phyloP scores from a whole-genome alignment of 257 asterid species.

The Oldenlandia corymbosa region DNA sequence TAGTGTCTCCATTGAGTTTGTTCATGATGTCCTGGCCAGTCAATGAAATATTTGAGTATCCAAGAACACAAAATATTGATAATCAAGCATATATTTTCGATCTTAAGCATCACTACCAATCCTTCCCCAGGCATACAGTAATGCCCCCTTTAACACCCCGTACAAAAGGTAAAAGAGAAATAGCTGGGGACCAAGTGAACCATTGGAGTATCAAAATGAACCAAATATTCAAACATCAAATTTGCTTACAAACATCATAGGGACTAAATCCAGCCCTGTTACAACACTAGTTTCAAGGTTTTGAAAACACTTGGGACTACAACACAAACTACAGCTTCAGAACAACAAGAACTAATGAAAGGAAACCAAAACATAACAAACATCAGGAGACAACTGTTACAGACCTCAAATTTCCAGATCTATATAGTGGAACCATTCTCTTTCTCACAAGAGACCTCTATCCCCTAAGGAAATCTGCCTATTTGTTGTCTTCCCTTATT shows the following conservation, averaged over 20 bases:
- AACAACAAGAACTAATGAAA: not conserved
- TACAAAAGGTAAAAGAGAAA: not conserved
- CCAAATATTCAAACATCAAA: not conserved
- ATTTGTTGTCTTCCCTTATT: not conserved
- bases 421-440: not conserved
- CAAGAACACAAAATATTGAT: not conserved
- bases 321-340: not conserved
- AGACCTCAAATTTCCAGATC: conserved; percentile 2
- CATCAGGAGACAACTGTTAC: conserved; percentile 3
- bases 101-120: not conserved
- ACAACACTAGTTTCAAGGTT: not conserved
- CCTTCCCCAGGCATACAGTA: no score
- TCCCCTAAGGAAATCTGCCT: not conserved
- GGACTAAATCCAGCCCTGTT: not conserved
- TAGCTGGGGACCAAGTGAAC: not conserved
- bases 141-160: not conserved
- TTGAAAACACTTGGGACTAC: not conserved
- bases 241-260: not conserved
- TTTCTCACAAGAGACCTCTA: not conserved
- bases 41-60: not conserved
- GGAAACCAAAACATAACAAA: not conserved
- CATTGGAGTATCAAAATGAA: not conserved
- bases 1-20: no score
- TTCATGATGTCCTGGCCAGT: not conserved
- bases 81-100: not conserved